Evolutionary conservation across 257 asterid species (phyloP), one percentile per base, ranked within the genome.

Genomic region (Jacaranda mimosifolia): DNA sequence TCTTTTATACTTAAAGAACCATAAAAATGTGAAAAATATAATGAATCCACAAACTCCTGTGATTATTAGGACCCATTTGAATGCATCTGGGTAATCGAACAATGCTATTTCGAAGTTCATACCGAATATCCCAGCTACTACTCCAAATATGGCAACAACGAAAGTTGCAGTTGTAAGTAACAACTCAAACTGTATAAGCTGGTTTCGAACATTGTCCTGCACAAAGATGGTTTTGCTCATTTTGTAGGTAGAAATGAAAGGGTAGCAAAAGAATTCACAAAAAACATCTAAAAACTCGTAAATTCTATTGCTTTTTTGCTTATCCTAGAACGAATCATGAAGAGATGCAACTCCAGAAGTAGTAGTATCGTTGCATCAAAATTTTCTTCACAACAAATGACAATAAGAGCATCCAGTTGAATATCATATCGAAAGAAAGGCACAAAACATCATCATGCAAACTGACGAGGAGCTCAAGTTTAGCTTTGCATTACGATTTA

Each of bases 181-280:
- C 77, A 96, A 78, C 87, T 96, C 99, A 76, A 96, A 96, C 84
- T 93, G 99, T 73, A 96, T 91, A 73, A 93, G 97, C 90, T 96
- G 98, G 88, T 96, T 96, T 56, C 99, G 89, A 74, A 93, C 99
- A 12, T 93, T 96, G 83, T 96, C 99, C 99, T 93, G 96, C 91
- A 86, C 3, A 59, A 21, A 15, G 51, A 63, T 48, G 59, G 19
- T 48, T 49, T 56, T 71, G 73, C 11, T 59, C 40, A 13, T 26
- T 26, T 26, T 26, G 32, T 26, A 26, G 32, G 32, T 26, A 26
- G 21, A 42, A 43, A 57, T 0, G 11, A 26, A 53, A 53, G 26
- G 59, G 26, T 53, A 53, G 26, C 59, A n/a, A 53, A 52, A 53
- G 59, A 53, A 53, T 2, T 53, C 32, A 12, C 2, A 53, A 53